Conservation (phyloP, 345 rosid species). For the Litchi chinensis region DNA sequence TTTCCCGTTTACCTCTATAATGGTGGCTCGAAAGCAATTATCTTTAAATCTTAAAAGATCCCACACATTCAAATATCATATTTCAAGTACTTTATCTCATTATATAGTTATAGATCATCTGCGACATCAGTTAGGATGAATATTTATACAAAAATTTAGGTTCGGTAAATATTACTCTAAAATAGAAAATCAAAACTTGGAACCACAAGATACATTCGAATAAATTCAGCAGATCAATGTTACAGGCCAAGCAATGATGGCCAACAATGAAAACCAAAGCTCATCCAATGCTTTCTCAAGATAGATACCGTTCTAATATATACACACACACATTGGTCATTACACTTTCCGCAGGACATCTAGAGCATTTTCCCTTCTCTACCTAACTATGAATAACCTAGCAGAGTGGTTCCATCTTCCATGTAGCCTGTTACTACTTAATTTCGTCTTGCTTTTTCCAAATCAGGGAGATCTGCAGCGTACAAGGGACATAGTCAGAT, state of each 20-base stretch:
- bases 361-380: background rate
- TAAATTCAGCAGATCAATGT: background rate
- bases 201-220: background rate
- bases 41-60: no score
- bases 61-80: no score
- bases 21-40: no score
- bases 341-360: background rate
- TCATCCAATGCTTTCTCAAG: background rate
- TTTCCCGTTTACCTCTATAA: no score
- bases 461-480: conserved; percentile 90
- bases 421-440: conserved; percentile 1
- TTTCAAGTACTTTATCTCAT: no score
- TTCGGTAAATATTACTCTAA: no score
- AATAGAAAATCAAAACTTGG: background rate
- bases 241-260: background rate
- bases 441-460: conserved; percentile 86
- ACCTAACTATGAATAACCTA: background rate
- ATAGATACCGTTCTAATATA: background rate
- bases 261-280: background rate
- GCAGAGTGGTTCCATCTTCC: conserved; percentile 11
- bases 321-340: background rate
- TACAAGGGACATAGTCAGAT: conserved; percentile 2
- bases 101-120: no score
- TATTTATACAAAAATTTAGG: no score
- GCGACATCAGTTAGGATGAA: no score